phyloP scores from a whole-genome alignment of 768 basidiomycete species.

The Amylocystis lapponica region DNA sequence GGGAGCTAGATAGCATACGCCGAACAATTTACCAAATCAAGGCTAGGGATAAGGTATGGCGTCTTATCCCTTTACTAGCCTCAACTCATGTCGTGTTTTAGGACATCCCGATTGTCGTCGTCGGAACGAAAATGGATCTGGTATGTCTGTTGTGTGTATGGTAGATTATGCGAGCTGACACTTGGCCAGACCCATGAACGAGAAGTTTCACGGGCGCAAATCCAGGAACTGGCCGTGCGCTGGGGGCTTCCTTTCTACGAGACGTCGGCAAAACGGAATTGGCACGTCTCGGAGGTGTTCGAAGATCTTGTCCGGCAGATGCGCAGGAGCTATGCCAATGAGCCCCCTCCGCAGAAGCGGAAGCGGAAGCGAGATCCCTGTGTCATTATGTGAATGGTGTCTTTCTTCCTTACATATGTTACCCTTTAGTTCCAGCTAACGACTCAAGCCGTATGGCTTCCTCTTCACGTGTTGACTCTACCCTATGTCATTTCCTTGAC shows the following conservation, averaged over 20 bases:
- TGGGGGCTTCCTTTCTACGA: slow-evolving; percentile 81
- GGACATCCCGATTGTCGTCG: slow-evolving; percentile 76
- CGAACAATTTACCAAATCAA: slow-evolving; percentile 81
- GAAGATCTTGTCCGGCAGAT: slow-evolving; percentile 73
- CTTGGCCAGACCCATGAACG: slow-evolving; percentile 49
- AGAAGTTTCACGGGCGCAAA: slow-evolving; percentile 61
- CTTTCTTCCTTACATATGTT: neutral
- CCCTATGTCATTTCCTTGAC: too few relatives aligned
- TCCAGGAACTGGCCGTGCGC: slow-evolving; percentile 54
- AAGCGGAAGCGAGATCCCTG: slow-evolving; percentile 27
- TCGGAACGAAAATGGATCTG: slow-evolving; percentile 83
- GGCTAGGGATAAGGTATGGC: slow-evolving; percentile 54
- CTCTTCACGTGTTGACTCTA: too few relatives aligned
- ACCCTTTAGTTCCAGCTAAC: neutral
- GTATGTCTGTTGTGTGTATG: slow-evolving; percentile 17
- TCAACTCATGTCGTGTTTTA: slow-evolving; percentile 17
- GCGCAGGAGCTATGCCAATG: slow-evolving; percentile 56
- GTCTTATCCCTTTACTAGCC: neutral
- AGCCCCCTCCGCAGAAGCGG: slow-evolving; percentile 28
- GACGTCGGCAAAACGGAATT: slow-evolving; percentile 82
- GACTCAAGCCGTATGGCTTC: too few relatives aligned
- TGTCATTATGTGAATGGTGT: slow-evolving; percentile 34
- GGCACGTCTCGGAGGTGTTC: slow-evolving; percentile 76
- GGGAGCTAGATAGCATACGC: slow-evolving; percentile 73
- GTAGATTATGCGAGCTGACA: neutral